Base-by-base conservation (phyloP, 441 rosid genomes). In the Gossypium gossypioides region DNA sequence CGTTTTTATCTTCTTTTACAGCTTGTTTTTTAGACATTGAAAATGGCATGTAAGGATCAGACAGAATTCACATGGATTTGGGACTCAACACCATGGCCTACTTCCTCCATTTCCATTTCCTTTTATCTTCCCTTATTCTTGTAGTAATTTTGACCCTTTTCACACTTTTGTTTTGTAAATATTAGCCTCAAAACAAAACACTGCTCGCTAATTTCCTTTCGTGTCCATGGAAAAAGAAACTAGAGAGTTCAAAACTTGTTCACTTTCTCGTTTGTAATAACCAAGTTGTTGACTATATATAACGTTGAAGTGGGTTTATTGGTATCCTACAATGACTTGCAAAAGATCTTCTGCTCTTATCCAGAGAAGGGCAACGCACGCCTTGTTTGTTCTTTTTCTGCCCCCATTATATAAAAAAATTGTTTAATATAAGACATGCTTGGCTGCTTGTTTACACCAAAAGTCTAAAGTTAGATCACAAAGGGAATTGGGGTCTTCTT, bases 41-140 rank as follows among this genome's bases (percentile, higher is more conserved):
- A 58, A 7, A 58, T n/a, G 22, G 4, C 54, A 40, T 21, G 6
- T 56, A 40, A 27, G 77, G 73, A 77, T 59, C n/a, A 24, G 34
- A 69, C 54, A 32, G 51, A 69, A 40, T 54, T 69, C 72, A 69
- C 72, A 32, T 69, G 62, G 63, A 37, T 12, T 55, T 32, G 61
- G 61, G 27, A 55, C 59, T 55, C 3, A 69, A 69, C 62, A 69
- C 56, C 62, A 54, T 69, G 72, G 21, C 72, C 72, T 68, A 51
- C 71, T 68, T 48, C 55, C n/a, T 50, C 44, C 16, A 15, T 42
- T 51, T 50, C 48, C 15, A 19, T 65, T 48, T 67, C 16, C 42
- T 18, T 55, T 18, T 34, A 32, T 55, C 62, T 48, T 51, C 60
- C 24, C 15, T 68, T 27, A 48, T n/a, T 25, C 42, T 67, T 48